These are phyloP conservation scores for Russula emetica DNA, from an alignment of 768 basidiomycete genomes.

Conservation along the genomic window DNA sequence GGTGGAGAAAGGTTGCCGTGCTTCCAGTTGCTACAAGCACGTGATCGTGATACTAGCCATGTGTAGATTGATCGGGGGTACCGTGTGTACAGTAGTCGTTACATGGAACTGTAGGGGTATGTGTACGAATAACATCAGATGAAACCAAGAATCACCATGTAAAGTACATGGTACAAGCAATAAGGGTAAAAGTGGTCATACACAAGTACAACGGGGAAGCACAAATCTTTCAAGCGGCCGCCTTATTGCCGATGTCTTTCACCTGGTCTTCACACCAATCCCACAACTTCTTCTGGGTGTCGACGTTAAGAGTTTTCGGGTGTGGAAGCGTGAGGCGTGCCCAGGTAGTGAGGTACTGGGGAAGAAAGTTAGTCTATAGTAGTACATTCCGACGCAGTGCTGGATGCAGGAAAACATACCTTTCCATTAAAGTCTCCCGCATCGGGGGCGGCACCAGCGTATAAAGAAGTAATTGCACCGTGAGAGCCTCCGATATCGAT, in stretches of 20 bases:
- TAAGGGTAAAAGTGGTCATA: neutral
- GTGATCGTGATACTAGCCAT: no score
- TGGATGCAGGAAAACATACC: neutral
- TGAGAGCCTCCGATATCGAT: neutral
- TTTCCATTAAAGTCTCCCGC: slow-evolving; percentile 5
- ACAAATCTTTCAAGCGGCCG: neutral
- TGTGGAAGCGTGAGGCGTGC: slow-evolving; percentile 9
- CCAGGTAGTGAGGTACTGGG: slow-evolving; percentile 5
- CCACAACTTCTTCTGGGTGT: neutral
- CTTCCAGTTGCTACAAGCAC: no score
- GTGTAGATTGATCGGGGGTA: no score
- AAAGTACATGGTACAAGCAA: neutral
- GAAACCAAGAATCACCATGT: neutral
- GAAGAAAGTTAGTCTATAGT: neutral
- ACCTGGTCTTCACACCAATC: slow-evolving; percentile 10
- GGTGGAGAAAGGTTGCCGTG: no score
- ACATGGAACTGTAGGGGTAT: neutral
- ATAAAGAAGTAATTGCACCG: slow-evolving; percentile 2
- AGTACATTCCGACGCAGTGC: neutral
- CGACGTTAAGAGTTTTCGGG: neutral
- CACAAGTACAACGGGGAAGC: neutral
- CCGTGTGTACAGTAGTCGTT: neutral
- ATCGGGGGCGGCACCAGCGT: neutral
- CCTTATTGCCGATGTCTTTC: neutral
- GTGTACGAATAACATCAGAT: neutral